These are phyloP conservation scores for Hymenochaete sp. DNA, from an alignment of 1,284 basidiomycete genomes.

Conservation along the genomic window DNA sequence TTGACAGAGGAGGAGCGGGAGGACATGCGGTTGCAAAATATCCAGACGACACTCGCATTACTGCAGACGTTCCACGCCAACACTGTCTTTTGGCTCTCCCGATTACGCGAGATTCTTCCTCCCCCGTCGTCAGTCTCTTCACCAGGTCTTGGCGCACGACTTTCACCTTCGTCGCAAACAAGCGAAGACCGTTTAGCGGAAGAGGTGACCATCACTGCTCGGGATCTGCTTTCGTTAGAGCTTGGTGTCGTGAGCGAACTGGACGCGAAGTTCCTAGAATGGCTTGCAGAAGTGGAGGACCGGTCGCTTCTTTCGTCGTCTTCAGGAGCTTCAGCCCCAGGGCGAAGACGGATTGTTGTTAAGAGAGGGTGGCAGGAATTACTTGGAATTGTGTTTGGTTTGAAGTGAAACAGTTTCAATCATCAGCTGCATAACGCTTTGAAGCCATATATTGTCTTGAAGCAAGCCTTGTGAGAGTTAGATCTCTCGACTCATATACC, in stretches of 20 bases:
- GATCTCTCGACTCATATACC: no score
- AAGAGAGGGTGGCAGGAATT: constrained; percentile 17
- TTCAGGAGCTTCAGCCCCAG: neutral
- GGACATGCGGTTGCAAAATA: constrained; percentile 31
- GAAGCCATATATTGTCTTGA: no score
- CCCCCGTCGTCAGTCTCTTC: constrained; percentile 22
- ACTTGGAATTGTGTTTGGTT: constrained; percentile 12
- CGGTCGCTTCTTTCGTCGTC: neutral
- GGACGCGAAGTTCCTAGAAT: constrained; percentile 64
- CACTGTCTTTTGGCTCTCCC: constrained; percentile 55
- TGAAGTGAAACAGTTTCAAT: constrained; percentile 10
- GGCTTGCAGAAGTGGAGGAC: constrained; percentile 46
- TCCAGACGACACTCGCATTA: constrained; percentile 56
- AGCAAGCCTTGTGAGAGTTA: no score
- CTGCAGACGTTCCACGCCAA: constrained; percentile 68
- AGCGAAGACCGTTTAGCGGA: constrained; percentile 17
- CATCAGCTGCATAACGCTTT: no score
- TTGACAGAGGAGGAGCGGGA: constrained; percentile 23
- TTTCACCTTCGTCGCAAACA: no score
- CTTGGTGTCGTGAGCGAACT: constrained; percentile 60
- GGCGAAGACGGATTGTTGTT: constrained; percentile 7
- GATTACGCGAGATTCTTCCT: constrained; percentile 42
- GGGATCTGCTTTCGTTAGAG: constrained; percentile 58
- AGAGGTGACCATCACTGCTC: constrained; percentile 37
- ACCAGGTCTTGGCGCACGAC: constrained; percentile 1